Percentiles rank a stretch among this genome's conserved stretches.
phyloP scores from a whole-genome alignment of 2,329 filamentous ascomycete genomes.

The Colletotrichum truncatum region DNA sequence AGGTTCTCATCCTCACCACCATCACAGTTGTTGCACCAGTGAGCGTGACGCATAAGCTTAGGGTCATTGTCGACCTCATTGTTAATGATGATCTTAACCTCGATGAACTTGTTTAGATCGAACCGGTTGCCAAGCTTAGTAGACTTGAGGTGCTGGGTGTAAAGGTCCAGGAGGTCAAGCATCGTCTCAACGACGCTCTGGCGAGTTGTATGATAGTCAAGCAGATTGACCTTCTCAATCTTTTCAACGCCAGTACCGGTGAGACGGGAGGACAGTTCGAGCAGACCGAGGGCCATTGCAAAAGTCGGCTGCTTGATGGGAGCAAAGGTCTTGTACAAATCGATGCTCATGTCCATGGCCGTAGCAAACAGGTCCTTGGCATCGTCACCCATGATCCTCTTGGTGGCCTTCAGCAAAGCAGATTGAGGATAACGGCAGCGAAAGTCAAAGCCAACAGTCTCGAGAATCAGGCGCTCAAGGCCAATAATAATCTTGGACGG shows the following conservation, averaged over 20 bases:
- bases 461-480: conserved; percentile 90
- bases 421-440: conserved; percentile 89
- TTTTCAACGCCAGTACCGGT: conserved; percentile 62
- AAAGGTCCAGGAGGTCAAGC: conserved; percentile 90
- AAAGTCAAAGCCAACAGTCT: conserved; percentile 94
- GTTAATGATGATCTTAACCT: conserved; percentile 87
- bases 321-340: conserved; percentile 92
- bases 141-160: conserved; percentile 81
- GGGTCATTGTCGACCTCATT: conserved; percentile 74
- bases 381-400: conserved; percentile 58
- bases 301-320: conserved; percentile 89
- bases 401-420: conserved; percentile 81
- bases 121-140: conserved; percentile 80
- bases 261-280: conserved; percentile 82
- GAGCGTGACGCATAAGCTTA: conserved; percentile 70
- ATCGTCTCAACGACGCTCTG: conserved; percentile 76
- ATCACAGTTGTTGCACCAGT: conserved; percentile 64
- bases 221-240: conserved; percentile 58
- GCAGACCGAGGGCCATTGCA: conserved; percentile 83
- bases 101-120: conserved; percentile 81
- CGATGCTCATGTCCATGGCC: conserved; percentile 85
- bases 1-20: conserved; percentile 45
- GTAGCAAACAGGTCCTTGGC: conserved; percentile 68
- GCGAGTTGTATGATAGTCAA: conserved; percentile 56
- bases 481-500: conserved; percentile 85